Conservation (phyloP, 768 basidiomycete genomes). For the Psilocybe subaeruginosa region DNA sequence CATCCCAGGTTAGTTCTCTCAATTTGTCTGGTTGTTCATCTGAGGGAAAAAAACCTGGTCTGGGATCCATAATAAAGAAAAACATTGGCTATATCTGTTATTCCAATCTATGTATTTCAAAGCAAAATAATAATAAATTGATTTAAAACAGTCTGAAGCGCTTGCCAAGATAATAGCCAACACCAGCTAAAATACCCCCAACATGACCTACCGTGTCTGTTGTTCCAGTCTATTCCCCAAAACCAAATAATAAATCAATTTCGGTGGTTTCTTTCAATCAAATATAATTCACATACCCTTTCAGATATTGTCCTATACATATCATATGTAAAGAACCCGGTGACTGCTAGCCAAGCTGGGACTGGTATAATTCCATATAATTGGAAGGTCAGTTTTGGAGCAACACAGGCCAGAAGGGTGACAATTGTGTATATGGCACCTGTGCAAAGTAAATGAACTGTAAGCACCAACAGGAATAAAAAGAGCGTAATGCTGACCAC, state of each 20-base stretch:
- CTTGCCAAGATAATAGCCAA: constrained; percentile 52
- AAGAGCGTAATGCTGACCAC: constrained; percentile 50
- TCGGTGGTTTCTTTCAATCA: background rate
- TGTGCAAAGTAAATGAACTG: constrained; percentile 25
- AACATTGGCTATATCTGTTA: too few relatives aligned
- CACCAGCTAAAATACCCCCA: constrained; percentile 65
- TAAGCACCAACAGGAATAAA: background rate
- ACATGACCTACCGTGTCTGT: constrained; percentile 72
- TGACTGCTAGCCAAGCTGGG: constrained; percentile 77
- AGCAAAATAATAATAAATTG: background rate
- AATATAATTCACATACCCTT: constrained; percentile 31
- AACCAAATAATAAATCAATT: background rate
- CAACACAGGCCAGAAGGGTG: constrained; percentile 73
- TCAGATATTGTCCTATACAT: constrained; percentile 45
- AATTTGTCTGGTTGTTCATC: too few relatives aligned
- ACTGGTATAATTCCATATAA: constrained; percentile 80
- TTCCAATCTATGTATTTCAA: background rate
- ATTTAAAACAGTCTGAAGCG: constrained; percentile 35
- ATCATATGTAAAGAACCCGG: constrained; percentile 69
- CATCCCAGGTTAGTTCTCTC: too few relatives aligned
- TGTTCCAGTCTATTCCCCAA: constrained; percentile 42
- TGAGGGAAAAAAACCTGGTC: too few relatives aligned
- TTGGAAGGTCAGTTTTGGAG: constrained; percentile 65
- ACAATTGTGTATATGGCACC: constrained; percentile 74
- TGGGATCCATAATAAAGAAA: too few relatives aligned